phyloP scores from a whole-genome alignment of 225 moss, liverwort and hornwort species.

The Sphagnum contortum region DNA sequence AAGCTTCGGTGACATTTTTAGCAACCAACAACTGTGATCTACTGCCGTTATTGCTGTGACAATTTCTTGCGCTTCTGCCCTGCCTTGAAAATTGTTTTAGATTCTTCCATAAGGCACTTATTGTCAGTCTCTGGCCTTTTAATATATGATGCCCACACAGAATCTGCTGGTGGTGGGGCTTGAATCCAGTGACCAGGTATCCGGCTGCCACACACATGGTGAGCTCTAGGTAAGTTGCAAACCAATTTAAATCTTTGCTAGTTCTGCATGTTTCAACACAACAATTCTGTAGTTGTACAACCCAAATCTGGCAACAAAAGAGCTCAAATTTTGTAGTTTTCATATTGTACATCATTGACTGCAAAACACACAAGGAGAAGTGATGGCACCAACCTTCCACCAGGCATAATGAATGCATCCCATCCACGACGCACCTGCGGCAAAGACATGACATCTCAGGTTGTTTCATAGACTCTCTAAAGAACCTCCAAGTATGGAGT shows the following conservation, averaged over 20 bases:
- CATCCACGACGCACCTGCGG: constrained; percentile 85
- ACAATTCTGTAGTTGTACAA: neutral
- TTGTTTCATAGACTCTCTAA: neutral
- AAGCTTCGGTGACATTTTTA: no score
- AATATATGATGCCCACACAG: constrained; percentile 81
- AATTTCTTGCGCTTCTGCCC: no score
- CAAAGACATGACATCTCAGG: neutral
- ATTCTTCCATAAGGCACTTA: no score
- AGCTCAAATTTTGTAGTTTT: neutral
- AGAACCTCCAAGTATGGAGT: neutral
- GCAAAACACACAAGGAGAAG: no score
- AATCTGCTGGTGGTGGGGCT: constrained; percentile 75
- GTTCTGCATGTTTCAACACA: neutral
- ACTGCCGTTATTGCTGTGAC: no score
- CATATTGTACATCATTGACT: no score
- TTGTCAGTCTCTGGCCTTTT: no score
- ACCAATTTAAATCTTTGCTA: no score
- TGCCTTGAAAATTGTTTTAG: no score
- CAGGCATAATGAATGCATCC: constrained; percentile 86
- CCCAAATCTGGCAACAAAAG: neutral
- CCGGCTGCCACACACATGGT: constrained; percentile 43
- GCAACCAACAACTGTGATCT: no score
- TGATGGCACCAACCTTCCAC: constrained; percentile 64
- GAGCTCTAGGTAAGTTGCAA: no score
- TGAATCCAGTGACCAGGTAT: constrained; percentile 87